Evolutionary conservation across 2,329 filamentous ascomycete species (phyloP).

Genomic region (Colletotrichum musae): DNA sequence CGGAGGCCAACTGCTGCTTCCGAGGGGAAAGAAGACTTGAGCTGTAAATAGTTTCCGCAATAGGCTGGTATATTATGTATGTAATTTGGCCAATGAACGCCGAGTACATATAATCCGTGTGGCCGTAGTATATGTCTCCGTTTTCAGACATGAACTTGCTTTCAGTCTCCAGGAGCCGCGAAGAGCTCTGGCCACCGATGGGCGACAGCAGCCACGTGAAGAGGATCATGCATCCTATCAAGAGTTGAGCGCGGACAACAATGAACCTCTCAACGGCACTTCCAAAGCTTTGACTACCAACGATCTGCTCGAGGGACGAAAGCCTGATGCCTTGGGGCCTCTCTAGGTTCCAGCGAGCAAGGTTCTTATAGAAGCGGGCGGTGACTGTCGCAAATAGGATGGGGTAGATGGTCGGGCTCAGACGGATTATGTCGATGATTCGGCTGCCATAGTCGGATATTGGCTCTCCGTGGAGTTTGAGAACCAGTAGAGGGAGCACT

Average conservation of each 20-base stretch:
- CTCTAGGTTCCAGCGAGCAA: slow-evolving; percentile 16
- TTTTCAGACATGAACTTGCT: background rate
- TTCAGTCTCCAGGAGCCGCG: background rate
- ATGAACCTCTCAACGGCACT: slow-evolving; percentile 17
- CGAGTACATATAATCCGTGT: background rate
- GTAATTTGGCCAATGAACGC: too few relatives aligned
- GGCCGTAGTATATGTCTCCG: slow-evolving; percentile 2
- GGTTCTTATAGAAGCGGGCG: slow-evolving; percentile 14
- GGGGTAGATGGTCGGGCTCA: slow-evolving; percentile 26
- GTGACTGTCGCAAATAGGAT: slow-evolving; percentile 26
- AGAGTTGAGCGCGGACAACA: slow-evolving; percentile 3
- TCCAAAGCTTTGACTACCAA: slow-evolving; percentile 30
- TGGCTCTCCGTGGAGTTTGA: slow-evolving; percentile 4
- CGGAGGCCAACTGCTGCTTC: background rate
- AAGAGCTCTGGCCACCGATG: slow-evolving; percentile 17
- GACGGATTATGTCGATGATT: slow-evolving; percentile 15
- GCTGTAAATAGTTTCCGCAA: too few relatives aligned
- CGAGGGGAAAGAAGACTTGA: too few relatives aligned
- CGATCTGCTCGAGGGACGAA: slow-evolving; percentile 20
- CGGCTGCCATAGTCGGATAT: background rate
- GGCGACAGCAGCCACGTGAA: slow-evolving; percentile 24
- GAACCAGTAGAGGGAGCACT: background rate
- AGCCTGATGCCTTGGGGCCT: slow-evolving; percentile 13
- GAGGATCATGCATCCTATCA: slow-evolving; percentile 6
- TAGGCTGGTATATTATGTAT: too few relatives aligned